Base-by-base conservation (phyloP, 2,329 filamentous ascomycete species). In the Paraconiothyrium sp. region DNA sequence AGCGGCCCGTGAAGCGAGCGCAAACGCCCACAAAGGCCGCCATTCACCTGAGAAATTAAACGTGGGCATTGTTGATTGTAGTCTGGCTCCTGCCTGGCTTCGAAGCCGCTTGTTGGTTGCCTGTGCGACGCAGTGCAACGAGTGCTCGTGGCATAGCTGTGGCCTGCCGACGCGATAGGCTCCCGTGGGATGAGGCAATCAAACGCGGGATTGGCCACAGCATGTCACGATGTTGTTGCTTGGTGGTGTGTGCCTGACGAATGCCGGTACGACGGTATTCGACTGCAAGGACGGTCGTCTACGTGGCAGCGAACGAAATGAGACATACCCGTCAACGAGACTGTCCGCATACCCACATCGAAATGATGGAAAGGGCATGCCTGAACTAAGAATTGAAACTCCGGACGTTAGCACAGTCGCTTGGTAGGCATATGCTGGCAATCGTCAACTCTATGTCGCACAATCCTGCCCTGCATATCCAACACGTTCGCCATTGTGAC, bases 21-120 rank as follows among this genome's bases (percentile, higher is more conserved):
- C 52, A 55, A 55, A 46, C 52, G 27, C 39, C 27, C 52, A 55
- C 39, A 34, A 55, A 41, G 37, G 34, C 22, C 22, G 27, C 52
- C 27, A 22, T 44, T 55, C 39, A 44, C 39, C 16, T 41, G 39
- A 20, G 14, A 47, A 46, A 34, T 39, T 34, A 14, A 34, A 34
- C 27, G 22, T 32, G 20, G 14, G 5, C 34, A 30, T 54, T 54
- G 50, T 54, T 27, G 35, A 54, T 54, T 54, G 35, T 41, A 22
- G 20, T 22, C 20, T 46, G 14, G 39, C 11, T 24, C 11, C 22
- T 24, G 20, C 41, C 32, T 6, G 43, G 11, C 32, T 30, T 56
- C n/a, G 43, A 56, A 56, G 41, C 10, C 37, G 30, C 48, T 48
- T 39, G 41, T n/a, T 56, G 41, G 43, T 30, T 30, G 27, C 27